Conservation (phyloP, 2,329 filamentous ascomycete genomes). For the Talaromyces sp. region DNA sequence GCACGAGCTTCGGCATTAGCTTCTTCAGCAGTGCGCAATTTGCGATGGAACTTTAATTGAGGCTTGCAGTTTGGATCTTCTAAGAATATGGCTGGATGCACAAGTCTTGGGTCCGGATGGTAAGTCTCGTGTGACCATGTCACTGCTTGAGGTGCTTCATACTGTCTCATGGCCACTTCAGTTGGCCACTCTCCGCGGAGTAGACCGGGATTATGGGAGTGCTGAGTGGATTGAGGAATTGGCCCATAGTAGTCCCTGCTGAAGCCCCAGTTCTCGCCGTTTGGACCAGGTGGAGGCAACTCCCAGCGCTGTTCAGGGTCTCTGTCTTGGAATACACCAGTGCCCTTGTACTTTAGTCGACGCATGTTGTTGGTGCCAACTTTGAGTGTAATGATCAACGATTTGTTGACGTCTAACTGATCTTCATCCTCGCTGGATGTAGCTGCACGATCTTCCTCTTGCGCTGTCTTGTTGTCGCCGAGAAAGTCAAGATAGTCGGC, state of each 20-base stretch:
- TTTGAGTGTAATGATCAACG: slow-evolving; percentile 9
- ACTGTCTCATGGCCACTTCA: slow-evolving; percentile 14
- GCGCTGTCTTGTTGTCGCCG: neutral
- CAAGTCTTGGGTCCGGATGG: slow-evolving; percentile 12
- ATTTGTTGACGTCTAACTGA: neutral
- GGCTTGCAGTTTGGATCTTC: slow-evolving; percentile 7
- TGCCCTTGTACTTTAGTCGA: slow-evolving; percentile 11
- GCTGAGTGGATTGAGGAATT: slow-evolving; percentile 6
- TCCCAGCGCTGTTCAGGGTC: slow-evolving; percentile 14
- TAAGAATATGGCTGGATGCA: slow-evolving; percentile 13
- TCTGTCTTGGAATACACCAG: slow-evolving; percentile 13
- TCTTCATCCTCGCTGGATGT: neutral
- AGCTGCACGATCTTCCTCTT: neutral
- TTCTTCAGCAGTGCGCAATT: slow-evolving; percentile 5
- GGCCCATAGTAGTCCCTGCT: slow-evolving; percentile 14
- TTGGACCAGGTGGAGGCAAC: slow-evolving; percentile 5
- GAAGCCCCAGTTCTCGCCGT: slow-evolving; percentile 12
- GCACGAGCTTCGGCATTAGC: slow-evolving; percentile 1
- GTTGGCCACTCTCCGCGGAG: slow-evolving; percentile 13
- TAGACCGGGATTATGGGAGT: slow-evolving; percentile 11
- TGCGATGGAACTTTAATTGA: slow-evolving; percentile 11
- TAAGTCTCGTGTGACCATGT: slow-evolving; percentile 13
- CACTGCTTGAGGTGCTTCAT: slow-evolving; percentile 12
- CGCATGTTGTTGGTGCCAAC: neutral
- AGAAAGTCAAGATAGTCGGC: slow-evolving; percentile 12